phyloP scores from a whole-genome alignment of 1,284 basidiomycete species.

The Bjerkandera adusta region DNA sequence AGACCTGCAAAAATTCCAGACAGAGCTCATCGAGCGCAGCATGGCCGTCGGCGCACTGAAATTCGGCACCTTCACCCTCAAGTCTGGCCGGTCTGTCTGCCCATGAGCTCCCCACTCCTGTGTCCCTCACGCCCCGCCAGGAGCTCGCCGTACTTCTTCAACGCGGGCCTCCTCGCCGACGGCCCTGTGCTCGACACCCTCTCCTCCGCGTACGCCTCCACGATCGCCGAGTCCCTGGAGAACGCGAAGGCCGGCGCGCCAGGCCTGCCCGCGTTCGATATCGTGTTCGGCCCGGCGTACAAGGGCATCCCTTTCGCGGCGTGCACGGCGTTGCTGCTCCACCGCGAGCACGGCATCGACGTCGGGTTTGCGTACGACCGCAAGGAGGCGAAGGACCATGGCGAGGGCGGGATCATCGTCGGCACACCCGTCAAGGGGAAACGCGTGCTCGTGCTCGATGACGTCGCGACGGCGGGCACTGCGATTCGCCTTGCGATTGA shows the following conservation, averaged over 20 bases:
- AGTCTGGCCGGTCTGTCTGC: constrained; percentile 83
- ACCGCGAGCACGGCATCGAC: constrained; percentile 61
- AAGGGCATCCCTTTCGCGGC: constrained; percentile 97
- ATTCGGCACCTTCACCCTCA: constrained; percentile 89
- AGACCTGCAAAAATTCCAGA: constrained; percentile 36
- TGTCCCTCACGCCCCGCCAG: constrained; percentile 37
- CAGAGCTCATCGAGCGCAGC: constrained; percentile 45
- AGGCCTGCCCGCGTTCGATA: constrained; percentile 72
- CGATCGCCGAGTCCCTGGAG: constrained; percentile 49
- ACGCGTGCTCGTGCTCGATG: constrained; percentile 88
- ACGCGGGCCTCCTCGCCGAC: constrained; percentile 86
- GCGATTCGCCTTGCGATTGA: constrained; percentile 83
- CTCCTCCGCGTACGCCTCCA: constrained; percentile 85
- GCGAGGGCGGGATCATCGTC: constrained; percentile 94
- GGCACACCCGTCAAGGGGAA: constrained; percentile 82
- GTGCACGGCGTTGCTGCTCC: constrained; percentile 79
- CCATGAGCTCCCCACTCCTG: background rate
- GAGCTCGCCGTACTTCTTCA: constrained; percentile 95
- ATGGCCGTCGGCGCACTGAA: constrained; percentile 70
- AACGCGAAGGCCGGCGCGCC: constrained; percentile 35
- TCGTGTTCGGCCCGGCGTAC: constrained; percentile 97
- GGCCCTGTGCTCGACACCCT: constrained; percentile 81
- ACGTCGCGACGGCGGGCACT: constrained; percentile 97
- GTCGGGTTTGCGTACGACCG: constrained; percentile 91
- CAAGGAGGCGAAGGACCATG: constrained; percentile 96